Evolutionary conservation across 2,329 filamentous ascomycete species (phyloP).

Genomic region (Pleochaeta shiraiana): DNA sequence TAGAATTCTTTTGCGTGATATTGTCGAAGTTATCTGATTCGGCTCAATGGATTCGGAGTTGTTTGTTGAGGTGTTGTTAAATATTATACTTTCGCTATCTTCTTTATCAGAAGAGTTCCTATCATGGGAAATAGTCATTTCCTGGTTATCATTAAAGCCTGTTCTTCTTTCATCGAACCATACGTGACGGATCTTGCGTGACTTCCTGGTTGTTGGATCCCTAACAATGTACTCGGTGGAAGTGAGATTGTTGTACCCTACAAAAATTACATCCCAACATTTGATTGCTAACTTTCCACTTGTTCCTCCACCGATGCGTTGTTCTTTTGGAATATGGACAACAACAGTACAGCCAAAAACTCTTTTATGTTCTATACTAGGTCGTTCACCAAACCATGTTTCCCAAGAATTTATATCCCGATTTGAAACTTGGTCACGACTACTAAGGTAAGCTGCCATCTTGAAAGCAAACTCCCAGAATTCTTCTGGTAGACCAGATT

Average conservation of each 20-base stretch:
- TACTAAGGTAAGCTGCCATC: background rate
- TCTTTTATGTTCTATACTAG: background rate
- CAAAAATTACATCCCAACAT: background rate
- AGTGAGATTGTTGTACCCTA: background rate
- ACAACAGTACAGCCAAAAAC: background rate
- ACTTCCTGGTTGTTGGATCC: background rate
- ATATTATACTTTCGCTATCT: no score
- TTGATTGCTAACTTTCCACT: background rate
- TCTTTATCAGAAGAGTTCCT: no score
- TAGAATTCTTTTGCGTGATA: no score
- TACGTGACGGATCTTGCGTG: background rate
- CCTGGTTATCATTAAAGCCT: background rate
- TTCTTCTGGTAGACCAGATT: background rate
- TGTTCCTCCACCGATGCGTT: background rate
- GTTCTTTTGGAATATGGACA: background rate
- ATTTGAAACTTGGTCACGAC: background rate
- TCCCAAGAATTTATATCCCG: background rate
- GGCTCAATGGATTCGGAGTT: no score
- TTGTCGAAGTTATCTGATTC: no score
- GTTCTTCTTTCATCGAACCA: background rate
- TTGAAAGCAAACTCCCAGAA: constrained; percentile 2
- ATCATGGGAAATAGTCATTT: no score
- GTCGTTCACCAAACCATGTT: background rate
- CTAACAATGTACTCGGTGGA: background rate
- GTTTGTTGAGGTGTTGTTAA: no score